phyloP scores from a whole-genome alignment of 2,329 filamentous ascomycete genomes.

The Hypoxylon sp. region DNA sequence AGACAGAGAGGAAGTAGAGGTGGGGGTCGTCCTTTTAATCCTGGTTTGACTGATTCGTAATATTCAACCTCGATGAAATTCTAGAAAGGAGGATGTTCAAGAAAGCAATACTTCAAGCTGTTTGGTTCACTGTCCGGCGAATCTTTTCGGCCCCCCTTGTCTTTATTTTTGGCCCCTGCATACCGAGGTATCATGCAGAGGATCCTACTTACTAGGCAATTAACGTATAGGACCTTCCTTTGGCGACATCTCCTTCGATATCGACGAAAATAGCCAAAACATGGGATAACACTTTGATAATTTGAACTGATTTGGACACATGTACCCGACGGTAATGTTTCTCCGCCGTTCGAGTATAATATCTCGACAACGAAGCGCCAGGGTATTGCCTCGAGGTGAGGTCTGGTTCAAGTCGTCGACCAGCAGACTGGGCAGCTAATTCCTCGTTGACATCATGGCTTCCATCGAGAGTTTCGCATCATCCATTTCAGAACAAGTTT shows the following conservation, averaged over 20 bases:
- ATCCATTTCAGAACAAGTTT: constrained; percentile 28
- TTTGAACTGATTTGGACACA: not conserved
- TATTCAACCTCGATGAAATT: not conserved
- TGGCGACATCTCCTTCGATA: not conserved
- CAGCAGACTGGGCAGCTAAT: not conserved
- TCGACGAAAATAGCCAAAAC: not conserved
- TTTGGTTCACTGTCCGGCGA: not conserved
- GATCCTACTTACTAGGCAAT: not conserved
- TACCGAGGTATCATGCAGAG: not conserved
- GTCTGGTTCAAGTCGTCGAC: not conserved
- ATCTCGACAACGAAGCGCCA: not conserved
- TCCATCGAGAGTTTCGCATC: constrained; percentile 29
- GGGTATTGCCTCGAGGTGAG: not conserved
- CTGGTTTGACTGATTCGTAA: not conserved
- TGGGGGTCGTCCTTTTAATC: not conserved
- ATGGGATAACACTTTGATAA: not conserved
- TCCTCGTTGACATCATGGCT: constrained; percentile 20
- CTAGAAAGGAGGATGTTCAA: not conserved
- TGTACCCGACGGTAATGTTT: not conserved
- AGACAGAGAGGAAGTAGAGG: not conserved
- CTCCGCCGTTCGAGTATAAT: constrained; percentile 3
- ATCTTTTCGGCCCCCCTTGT: not conserved
- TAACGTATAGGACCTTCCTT: not conserved
- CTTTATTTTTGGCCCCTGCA: not conserved
- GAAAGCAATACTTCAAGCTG: not conserved